phyloP scores from a whole-genome alignment of 257 asterid genomes.

The Pogostemon cablin region DNA sequence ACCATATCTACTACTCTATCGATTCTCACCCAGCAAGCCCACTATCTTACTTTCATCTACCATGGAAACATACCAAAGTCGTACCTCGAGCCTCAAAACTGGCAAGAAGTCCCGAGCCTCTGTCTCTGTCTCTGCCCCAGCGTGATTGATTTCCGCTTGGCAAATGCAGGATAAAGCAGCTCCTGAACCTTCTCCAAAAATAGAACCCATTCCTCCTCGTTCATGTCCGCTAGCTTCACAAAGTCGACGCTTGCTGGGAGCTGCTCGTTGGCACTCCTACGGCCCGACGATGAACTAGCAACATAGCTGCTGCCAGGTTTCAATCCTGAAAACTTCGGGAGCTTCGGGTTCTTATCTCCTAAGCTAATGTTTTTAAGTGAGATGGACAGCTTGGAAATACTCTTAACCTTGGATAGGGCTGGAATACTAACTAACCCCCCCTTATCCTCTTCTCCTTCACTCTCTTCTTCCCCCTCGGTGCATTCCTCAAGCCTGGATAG shows the following conservation, averaged over 20 bases:
- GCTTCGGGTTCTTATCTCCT: slow-evolving; percentile 65
- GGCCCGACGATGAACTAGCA: slow-evolving; percentile 69
- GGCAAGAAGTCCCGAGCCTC: slow-evolving; percentile 99
- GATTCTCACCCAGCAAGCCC: slow-evolving; percentile 43
- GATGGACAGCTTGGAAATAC: slow-evolving; percentile 54
- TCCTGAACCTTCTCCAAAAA: slow-evolving; percentile 85
- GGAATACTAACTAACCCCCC: slow-evolving; percentile 34
- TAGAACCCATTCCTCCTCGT: slow-evolving; percentile 74
- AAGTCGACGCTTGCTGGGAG: slow-evolving; percentile 76
- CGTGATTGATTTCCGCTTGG: slow-evolving; percentile 56
- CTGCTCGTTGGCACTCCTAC: slow-evolving; percentile 94
- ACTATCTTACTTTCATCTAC: slow-evolving; percentile 40
- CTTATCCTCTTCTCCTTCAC: slow-evolving; percentile 52
- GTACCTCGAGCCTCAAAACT: slow-evolving; percentile 71
- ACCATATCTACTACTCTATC: slow-evolving; percentile 51
- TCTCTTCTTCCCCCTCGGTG: slow-evolving; percentile 69
- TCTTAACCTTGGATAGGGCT: slow-evolving; percentile 34
- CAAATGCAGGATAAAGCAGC: slow-evolving; percentile 74
- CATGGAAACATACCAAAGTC: slow-evolving; percentile 30
- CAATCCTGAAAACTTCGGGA: slow-evolving; percentile 48
- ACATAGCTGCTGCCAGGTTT: slow-evolving; percentile 48
- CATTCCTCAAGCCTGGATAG: slow-evolving; percentile 71
- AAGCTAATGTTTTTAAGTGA: slow-evolving; percentile 59
- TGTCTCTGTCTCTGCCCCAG: slow-evolving; percentile 76
- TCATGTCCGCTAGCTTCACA: slow-evolving; percentile 90